Conservation (phyloP, 192 early-diverging fungal genomes). For the Rhizophagus prolifer region DNA sequence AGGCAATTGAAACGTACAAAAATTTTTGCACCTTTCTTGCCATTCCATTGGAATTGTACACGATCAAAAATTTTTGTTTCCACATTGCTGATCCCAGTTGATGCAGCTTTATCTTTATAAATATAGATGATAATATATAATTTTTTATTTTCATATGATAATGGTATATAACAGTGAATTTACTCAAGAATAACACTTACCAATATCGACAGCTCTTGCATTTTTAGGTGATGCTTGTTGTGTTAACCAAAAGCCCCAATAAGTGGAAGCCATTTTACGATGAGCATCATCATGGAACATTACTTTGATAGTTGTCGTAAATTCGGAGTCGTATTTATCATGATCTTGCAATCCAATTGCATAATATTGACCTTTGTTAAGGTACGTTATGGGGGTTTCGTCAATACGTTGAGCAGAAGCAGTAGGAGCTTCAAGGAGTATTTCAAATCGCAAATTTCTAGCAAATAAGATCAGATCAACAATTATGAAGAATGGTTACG, state of each 20-base stretch:
- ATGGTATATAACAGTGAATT: not conserved
- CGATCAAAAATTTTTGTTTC: constrained; percentile 66
- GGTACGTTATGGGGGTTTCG: constrained; percentile 64
- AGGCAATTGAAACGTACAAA: constrained; percentile 72
- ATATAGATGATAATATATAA: too few relatives aligned
- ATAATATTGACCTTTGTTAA: constrained; percentile 74
- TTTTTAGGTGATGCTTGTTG: constrained; percentile 59
- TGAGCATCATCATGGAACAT: constrained; percentile 73
- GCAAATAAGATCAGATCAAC: not conserved
- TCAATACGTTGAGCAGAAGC: constrained; percentile 53
- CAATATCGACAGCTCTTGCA: constrained; percentile 66
- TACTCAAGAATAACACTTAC: constrained; percentile 31
- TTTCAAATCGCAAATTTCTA: constrained; percentile 38
- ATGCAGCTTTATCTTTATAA: constrained; percentile 49
- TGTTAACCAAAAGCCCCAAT: constrained; percentile 77
- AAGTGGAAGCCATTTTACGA: constrained; percentile 57
- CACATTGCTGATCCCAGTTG: constrained; percentile 52
- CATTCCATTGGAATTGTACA: constrained; percentile 70
- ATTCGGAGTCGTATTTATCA: constrained; percentile 46
- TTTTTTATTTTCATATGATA: too few relatives aligned
- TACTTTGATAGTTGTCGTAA: constrained; percentile 57
- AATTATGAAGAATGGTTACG: not conserved
- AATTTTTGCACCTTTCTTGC: constrained; percentile 60
- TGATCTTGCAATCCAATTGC: constrained; percentile 53
- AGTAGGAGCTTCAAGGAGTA: constrained; percentile 48